Conservation (phyloP, 805 yeast genomes). For the Myxozyma neotropica region DNA sequence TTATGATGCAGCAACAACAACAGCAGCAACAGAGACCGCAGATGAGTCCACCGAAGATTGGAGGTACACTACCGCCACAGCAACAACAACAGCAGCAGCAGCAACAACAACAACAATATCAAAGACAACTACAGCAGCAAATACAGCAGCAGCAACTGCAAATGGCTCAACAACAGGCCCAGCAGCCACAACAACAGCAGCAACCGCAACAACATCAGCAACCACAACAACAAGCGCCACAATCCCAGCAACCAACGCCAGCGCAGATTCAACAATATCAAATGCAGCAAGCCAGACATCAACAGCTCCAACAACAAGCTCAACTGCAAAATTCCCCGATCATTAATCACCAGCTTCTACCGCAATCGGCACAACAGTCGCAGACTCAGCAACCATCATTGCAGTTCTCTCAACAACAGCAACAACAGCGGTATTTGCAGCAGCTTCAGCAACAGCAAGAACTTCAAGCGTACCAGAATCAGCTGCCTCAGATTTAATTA, state of each 20-base stretch:
- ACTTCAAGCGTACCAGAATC: conserved; percentile 19
- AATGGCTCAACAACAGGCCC: conserved; percentile 34
- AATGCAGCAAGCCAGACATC: conserved; percentile 19
- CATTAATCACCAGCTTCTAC: background rate
- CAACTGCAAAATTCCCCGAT: conserved; percentile 13
- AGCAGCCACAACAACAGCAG: conserved; percentile 34
- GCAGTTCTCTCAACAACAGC: conserved; percentile 24
- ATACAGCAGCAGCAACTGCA: conserved; percentile 43
- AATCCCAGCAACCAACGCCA: conserved; percentile 32
- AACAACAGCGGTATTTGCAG: conserved; percentile 25
- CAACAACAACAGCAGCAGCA: conserved; percentile 20
- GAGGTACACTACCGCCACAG: conserved; percentile 2
- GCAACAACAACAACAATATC: conserved; percentile 34
- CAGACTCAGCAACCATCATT: conserved; percentile 17
- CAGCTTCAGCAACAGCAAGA: conserved; percentile 20
- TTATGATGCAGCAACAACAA: conserved; percentile 29
- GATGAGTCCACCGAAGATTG: conserved; percentile 8
- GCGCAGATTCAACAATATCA: conserved; percentile 20
- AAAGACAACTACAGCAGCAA: conserved; percentile 33
- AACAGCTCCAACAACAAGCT: conserved; percentile 17
- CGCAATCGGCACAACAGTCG: background rate
- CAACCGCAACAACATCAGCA: conserved; percentile 34
- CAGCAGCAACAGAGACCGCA: conserved; percentile 31
- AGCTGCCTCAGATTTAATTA: conserved; percentile 6
- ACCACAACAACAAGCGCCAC: conserved; percentile 31